Percentiles rank a stretch among this genome's conserved stretches.
Evolutionary conservation across 2,329 filamentous ascomycete genomes (phyloP).

Genomic region (Chaetomiaceae sp.): DNA sequence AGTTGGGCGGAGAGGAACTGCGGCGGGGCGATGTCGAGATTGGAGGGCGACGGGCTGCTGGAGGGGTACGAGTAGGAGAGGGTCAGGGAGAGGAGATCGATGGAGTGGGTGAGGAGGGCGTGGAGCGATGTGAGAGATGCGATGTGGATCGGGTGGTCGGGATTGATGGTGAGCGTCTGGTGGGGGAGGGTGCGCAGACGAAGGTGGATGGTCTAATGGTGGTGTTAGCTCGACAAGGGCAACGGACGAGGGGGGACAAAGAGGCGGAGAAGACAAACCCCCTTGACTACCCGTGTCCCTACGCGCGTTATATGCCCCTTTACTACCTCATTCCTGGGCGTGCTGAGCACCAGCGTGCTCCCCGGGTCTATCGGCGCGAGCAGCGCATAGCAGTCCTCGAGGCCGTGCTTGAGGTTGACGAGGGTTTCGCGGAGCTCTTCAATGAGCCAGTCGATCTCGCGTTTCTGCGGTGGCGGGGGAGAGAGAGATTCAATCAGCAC

Average conservation of each 20-base stretch:
- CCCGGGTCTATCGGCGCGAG: constrained; percentile 80
- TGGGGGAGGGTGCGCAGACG: constrained; percentile 64
- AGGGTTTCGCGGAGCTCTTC: constrained; percentile 46
- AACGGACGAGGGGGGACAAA: neutral
- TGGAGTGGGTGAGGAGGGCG: constrained; percentile 72
- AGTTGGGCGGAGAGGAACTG: constrained; percentile 52
- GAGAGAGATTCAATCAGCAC: constrained; percentile 29
- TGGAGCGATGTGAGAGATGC: constrained; percentile 67
- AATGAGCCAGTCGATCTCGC: constrained; percentile 53
- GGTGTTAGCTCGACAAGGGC: constrained; percentile 1
- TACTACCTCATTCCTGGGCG: constrained; percentile 77
- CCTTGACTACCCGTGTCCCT: constrained; percentile 87
- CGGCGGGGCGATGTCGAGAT: constrained; percentile 48
- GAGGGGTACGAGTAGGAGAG: constrained; percentile 60
- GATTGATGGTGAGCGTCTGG: constrained; percentile 45
- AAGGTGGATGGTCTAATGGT: constrained; percentile 64
- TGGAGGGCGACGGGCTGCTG: constrained; percentile 55
- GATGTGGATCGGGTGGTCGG: constrained; percentile 52
- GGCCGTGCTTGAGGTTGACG: constrained; percentile 53
- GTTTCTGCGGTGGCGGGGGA: constrained; percentile 35
- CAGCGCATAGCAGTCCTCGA: constrained; percentile 84
- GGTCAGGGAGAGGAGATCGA: constrained; percentile 77
- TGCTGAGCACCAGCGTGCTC: constrained; percentile 84
- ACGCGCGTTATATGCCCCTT: constrained; percentile 91
- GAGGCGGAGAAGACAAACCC: constrained; percentile 54